Conservation (phyloP, 148 eudicot genomes). For the Polygonum aviculare region DNA sequence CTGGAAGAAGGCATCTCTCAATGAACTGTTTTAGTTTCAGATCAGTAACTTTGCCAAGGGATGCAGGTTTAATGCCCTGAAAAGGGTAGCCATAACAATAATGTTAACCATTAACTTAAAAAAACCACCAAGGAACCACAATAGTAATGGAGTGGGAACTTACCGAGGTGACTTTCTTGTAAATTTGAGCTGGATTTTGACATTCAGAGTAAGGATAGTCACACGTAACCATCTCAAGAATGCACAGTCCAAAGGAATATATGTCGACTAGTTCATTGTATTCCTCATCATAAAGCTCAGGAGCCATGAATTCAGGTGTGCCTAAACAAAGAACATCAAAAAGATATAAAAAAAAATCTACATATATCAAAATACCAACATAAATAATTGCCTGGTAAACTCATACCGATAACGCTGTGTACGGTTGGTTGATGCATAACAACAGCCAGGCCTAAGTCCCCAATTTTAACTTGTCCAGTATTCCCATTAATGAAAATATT, state of each 20-base stretch:
- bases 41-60: slow-evolving; percentile 32
- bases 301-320: slow-evolving; percentile 26
- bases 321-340: neutral
- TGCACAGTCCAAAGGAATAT: slow-evolving; percentile 29
- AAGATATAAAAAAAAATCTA: neutral
- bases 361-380: neutral
- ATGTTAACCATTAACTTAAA: neutral
- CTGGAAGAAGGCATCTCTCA: slow-evolving; percentile 39
- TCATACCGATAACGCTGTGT: slow-evolving; percentile 15
- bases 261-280: slow-evolving; percentile 23
- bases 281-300: slow-evolving; percentile 24
- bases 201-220: slow-evolving; percentile 24
- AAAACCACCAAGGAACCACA: too few relatives aligned
- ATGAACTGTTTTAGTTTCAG: slow-evolving; percentile 37
- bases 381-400: neutral
- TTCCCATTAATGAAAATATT: slow-evolving; percentile 33
- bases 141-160: slow-evolving; percentile 6
- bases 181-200: slow-evolving; percentile 21
- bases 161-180: slow-evolving; percentile 16
- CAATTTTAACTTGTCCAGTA: slow-evolving; percentile 24
- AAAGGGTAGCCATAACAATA: neutral
- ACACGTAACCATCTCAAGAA: slow-evolving; percentile 25
- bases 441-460: slow-evolving; percentile 25
- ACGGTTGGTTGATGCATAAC: slow-evolving; percentile 18
- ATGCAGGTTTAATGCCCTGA: slow-evolving; percentile 60